Evolutionary conservation across 371 early-diverging fungal genomes (phyloP).

Genomic region (Mortierella sp.): DNA sequence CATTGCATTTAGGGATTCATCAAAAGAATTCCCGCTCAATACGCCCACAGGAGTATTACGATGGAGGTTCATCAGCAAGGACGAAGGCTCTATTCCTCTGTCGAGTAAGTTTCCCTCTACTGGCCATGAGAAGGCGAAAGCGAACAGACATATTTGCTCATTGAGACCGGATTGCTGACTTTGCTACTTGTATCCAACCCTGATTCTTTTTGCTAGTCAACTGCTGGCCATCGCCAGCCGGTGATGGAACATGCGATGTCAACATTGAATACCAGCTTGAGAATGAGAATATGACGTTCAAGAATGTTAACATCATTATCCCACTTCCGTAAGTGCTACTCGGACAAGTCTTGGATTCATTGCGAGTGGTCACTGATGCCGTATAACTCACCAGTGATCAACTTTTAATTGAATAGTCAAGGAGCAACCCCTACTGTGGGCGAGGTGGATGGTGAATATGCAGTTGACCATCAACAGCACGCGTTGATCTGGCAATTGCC

Average conservation of each 20-base stretch:
- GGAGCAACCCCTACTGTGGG: slow-evolving; percentile 77
- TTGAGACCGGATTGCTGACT: no score
- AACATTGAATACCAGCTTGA: slow-evolving; percentile 95
- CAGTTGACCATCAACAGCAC: slow-evolving; percentile 74
- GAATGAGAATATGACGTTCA: slow-evolving; percentile 77
- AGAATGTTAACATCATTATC: slow-evolving; percentile 87
- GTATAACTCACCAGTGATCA: background rate
- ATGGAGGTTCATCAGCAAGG: slow-evolving; percentile 86
- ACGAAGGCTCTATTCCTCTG: slow-evolving; percentile 87
- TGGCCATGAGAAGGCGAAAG: background rate
- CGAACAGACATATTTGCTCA: background rate
- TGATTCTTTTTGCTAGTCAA: slow-evolving; percentile 67
- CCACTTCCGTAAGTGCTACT: slow-evolving; percentile 81
- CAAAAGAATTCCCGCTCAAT: slow-evolving; percentile 87
- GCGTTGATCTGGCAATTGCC: slow-evolving; percentile 91
- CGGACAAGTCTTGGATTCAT: background rate
- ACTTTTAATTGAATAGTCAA: slow-evolving; percentile 53
- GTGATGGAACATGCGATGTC: slow-evolving; percentile 88
- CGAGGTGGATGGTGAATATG: slow-evolving; percentile 83
- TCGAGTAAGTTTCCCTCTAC: slow-evolving; percentile 64
- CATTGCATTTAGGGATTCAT: slow-evolving; percentile 84
- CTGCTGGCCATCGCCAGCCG: slow-evolving; percentile 97
- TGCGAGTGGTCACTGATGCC: no score
- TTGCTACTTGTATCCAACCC: background rate
- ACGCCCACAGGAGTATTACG: slow-evolving; percentile 87